Evolutionary conservation across 257 asterid genomes (phyloP), one percentile per base, ranked within the genome.

Genomic region (Ocimum tenuiflorum): DNA sequence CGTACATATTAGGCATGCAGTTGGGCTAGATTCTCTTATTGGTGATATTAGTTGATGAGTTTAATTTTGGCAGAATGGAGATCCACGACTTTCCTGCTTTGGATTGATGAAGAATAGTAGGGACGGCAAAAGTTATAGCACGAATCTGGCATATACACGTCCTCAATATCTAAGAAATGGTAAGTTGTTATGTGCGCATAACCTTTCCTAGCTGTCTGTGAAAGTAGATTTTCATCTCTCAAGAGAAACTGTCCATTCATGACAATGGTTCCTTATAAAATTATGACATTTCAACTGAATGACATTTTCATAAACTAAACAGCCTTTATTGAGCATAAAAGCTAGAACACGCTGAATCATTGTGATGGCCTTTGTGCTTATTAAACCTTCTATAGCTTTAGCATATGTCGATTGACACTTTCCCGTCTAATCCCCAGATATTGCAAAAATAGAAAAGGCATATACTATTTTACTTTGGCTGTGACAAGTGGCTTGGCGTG

Each of bases 51-150:
- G 51, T 68, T 67, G 27, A 75, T 58, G 66, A 56, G 63, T 61
- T 69, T 82, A 52, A 18, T 64, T 68, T 61, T 74, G 56, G 79
- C 91, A 92, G 99, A 84, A 75, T 68, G 99, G 96, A 15, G 99
- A 89, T 82, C 99, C 99, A 7, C 81, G 95, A 38, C 95, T 92
- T 73, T 92, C 99, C 48, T 92, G 96, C 81, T 92, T 92, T 67
- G 99, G 99, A 47, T 78, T 89, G 80, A 92, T 89, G 94, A 92
- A 92, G 79, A 92, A 92, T 80, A 92, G 99, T 86, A 81, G 94
- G 84, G 99, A 92, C 74, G 99, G 99, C 52, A 92, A 86, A 83
- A 87, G 99, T 76, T 89, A 92, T 73, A 92, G 99, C 81, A 92
- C 99, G 13, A 92, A 92, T 82, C 99, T 92, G 70, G 99, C 99